Base-by-base conservation (phyloP, 1,284 basidiomycete genomes). In the Trametes polyzona region DNA sequence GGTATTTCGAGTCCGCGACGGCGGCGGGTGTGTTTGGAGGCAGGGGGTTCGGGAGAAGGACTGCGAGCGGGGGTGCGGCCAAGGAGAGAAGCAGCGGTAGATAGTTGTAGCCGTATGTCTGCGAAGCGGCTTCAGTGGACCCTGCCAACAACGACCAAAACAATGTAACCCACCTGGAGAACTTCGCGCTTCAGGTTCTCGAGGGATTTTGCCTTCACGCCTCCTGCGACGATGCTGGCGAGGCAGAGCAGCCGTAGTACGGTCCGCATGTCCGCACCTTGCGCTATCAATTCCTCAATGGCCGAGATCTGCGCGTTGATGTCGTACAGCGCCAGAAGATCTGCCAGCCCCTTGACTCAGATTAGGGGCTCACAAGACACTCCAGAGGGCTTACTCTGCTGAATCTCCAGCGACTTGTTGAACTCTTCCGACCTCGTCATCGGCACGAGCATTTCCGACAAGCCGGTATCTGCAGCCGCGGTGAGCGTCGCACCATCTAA, bases 21-120 rank as follows among this genome's bases (percentile, higher is more conserved):
- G 76, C 70, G n/a, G 78, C 64, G 41, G 79, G 67, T 27, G 77
- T 70, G 32, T 82, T 77, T 10, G 79, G 63, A 8, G 87, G 84
- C 16, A 83, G 76, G 27, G 89, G 87, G 64, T 79, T 86, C 35
- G 86, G 83, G 40, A 87, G 67, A 24, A 91, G 72, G n/a, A 85
- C 71, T 10, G 86, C 78, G 35, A 98, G 81, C 0, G 86, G 82
- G 14, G 92, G 82, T 1, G 87, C 78, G 8, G 90, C 80, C 43
- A 99, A 80, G 14, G 90, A 87, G 47, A 98, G 81, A 30, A 99
- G 78, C 40, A 97, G 78, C 0, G 95, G 91, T 9, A 99, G 76
- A 67, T 90, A 83, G 69, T 93, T 83, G 74, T 96, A 98, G 27
- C 97, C 97, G 73, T 98, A 98, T 24, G 90, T 83, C 90, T 98